These are phyloP conservation scores for Meyerozyma athensensis DNA, from an alignment of 1,139 yeast species.

Conservation along the genomic window DNA sequence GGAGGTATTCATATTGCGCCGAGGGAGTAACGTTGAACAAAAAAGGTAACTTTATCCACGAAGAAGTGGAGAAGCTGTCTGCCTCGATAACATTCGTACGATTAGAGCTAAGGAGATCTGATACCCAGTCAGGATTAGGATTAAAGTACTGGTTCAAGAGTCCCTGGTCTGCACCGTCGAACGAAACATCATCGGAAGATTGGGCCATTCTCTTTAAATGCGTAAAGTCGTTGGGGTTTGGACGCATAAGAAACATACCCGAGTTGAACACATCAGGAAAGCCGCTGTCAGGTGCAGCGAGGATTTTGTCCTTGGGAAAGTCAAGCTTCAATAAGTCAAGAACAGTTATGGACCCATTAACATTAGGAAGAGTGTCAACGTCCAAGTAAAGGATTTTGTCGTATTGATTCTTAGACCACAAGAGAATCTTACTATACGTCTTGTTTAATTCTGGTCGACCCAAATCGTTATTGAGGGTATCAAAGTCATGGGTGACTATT, in stretches of 20 bases:
- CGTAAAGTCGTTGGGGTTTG: slow-evolving; percentile 43
- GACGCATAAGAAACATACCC: slow-evolving; percentile 71
- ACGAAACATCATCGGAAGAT: slow-evolving; percentile 38
- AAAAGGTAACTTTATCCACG: slow-evolving; percentile 75
- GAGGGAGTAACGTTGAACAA: slow-evolving; percentile 82
- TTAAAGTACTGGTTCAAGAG: slow-evolving; percentile 77
- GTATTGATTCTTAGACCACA: slow-evolving; percentile 63
- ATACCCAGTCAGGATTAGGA: slow-evolving; percentile 41
- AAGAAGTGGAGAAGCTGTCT: slow-evolving; percentile 13
- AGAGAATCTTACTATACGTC: slow-evolving; percentile 67
- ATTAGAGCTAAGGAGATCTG: slow-evolving; percentile 7
- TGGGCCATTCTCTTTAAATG: slow-evolving; percentile 32
- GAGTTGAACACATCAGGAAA: slow-evolving; percentile 96
- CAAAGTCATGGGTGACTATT: slow-evolving; percentile 21
- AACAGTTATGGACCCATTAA: slow-evolving; percentile 24
- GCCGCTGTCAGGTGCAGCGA: slow-evolving; percentile 89
- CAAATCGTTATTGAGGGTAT: slow-evolving; percentile 33
- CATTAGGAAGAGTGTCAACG: slow-evolving; percentile 71
- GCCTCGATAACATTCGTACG: slow-evolving; percentile 2
- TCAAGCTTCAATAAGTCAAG: slow-evolving; percentile 28
- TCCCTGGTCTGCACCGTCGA: slow-evolving; percentile 97
- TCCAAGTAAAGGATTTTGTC: slow-evolving; percentile 70
- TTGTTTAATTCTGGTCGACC: slow-evolving; percentile 70
- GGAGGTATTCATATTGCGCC: slow-evolving; percentile 75
- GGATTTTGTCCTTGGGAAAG: slow-evolving; percentile 36